Evolutionary conservation across 495 filamentous ascomycete genomes (phyloP), one percentile per base, ranked within the genome.

Genomic region (Hyaloscypha bicolor): DNA sequence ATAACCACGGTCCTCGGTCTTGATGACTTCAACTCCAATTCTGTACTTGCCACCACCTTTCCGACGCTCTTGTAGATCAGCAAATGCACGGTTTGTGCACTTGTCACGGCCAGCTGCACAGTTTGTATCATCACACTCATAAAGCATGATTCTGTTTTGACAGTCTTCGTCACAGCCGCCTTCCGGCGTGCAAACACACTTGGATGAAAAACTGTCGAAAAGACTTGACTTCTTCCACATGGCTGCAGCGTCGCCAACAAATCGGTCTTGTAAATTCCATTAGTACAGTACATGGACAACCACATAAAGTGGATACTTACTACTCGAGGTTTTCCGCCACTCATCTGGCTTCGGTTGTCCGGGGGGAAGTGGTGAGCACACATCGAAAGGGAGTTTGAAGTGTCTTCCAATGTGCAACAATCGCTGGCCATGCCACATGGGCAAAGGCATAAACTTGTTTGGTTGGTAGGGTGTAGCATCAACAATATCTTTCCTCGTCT

Each of bases 61-160:
- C 21, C 86, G 87, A 51, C 93, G 85, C 71, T 89, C 85, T 68
- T 88, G 87, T 30, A 99, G 81, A 69, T 90, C 86, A 30, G 90
- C 88, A 77, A 98, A 99, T 39, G 87, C 88, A 39, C 95, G 91
- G 76, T 99, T 99, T 31, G 84, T 86, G 79, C 95, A 99, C 59
- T 81, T 78, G 4, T 84, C 81, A 12, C 81, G 77, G 51, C 90
- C 90, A 25, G 96, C 77, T 64, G 86, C 88, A 79, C 95, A 99
- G 76, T 97, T 98, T 57, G 84, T 89, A 11, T 91, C 86, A 76
- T 97, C 93, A 76, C 95, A 99, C 78, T 99, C 95, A 75, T 97
- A 97, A 64, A 95, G 88, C 93, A 98, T 97, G 79, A 91, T 92
- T 55, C 93, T 87, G 73, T 99, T 99, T 72, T 94, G 89, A 78